Conservation (phyloP, 176 grass and related monocot genomes). For the Neostapfia colusana region DNA sequence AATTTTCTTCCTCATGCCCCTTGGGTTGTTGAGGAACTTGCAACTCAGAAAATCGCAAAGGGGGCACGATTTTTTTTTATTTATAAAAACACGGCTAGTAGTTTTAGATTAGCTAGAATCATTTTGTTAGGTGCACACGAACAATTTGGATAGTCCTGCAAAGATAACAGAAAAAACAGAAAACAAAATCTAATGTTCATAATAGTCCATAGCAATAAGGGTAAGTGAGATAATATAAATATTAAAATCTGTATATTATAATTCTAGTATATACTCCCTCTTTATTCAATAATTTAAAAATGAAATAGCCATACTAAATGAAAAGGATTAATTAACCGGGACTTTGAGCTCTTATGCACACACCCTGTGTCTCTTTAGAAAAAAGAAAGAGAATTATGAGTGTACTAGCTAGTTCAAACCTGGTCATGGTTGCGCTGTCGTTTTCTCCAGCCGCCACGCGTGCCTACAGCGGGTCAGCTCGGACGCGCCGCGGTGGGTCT, state of each 20-base stretch:
- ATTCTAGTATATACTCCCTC: no score
- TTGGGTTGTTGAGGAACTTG: conserved; percentile 1
- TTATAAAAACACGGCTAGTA: neutral
- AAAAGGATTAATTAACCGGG: no score
- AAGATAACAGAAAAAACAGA: neutral
- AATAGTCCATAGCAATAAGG: neutral
- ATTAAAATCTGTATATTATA: no score
- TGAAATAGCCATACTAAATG: no score
- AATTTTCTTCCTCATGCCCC: neutral
- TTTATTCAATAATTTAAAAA: no score
- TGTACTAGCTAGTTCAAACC: neutral
- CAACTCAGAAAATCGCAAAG: neutral
- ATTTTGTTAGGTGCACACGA: neutral
- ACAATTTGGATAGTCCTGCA: neutral
- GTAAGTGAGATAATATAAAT: no score
- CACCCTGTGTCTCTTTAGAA: no score
- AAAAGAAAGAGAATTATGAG: no score
- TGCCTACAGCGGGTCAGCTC: conserved; percentile 29
- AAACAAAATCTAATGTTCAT: neutral
- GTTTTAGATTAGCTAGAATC: neutral
- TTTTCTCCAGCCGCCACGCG: conserved; percentile 6
- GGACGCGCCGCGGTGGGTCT: neutral
- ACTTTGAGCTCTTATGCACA: no score
- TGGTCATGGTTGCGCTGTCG: neutral
- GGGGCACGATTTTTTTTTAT: no score